A percentile compares a stretch with the other conserved stretches of the same genome.
Conservation (phyloP, 1,139 yeast species). For the Blastobotrys capitulatus region DNA sequence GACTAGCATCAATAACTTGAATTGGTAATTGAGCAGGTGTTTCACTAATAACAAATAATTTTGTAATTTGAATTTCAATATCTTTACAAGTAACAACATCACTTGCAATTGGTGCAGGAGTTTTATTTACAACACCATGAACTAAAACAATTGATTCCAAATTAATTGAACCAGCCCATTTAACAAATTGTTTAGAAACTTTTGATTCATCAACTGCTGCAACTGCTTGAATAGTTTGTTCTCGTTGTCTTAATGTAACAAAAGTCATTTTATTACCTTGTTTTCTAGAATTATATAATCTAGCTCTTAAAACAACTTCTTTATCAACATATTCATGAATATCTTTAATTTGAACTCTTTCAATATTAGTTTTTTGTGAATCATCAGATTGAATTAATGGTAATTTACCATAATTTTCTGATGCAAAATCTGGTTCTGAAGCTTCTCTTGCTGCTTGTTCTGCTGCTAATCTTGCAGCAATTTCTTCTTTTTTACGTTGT, state of each 20-base stretch:
- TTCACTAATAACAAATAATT: constrained; percentile 72
- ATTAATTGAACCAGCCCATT: constrained; percentile 85
- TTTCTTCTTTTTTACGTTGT: constrained; percentile 88
- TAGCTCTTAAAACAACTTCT: constrained; percentile 81
- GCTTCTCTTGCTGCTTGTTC: constrained; percentile 83
- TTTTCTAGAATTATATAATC: constrained; percentile 88
- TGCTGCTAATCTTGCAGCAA: constrained; percentile 81
- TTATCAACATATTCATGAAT: constrained; percentile 68
- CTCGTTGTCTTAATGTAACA: constrained; percentile 86
- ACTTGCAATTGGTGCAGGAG: constrained; percentile 81
- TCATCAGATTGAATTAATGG: constrained; percentile 78
- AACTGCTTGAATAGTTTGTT: constrained; percentile 74
- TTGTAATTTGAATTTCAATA: constrained; percentile 72
- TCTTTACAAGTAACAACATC: constrained; percentile 91
- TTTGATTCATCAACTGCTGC: constrained; percentile 60
- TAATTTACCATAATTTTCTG: constrained; percentile 80
- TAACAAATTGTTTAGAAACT: constrained; percentile 91
- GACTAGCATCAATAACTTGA: constrained; percentile 90
- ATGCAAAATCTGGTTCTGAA: constrained; percentile 78
- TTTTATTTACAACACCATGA: constrained; percentile 76
- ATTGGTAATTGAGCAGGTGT: constrained; percentile 93
- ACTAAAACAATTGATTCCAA: constrained; percentile 90
- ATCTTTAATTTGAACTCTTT: constrained; percentile 52
- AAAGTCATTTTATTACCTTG: constrained; percentile 96
- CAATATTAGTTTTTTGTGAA: constrained; percentile 49